Conservation (phyloP, 208 protist species). For the Sergeia podlipaevii region DNA sequence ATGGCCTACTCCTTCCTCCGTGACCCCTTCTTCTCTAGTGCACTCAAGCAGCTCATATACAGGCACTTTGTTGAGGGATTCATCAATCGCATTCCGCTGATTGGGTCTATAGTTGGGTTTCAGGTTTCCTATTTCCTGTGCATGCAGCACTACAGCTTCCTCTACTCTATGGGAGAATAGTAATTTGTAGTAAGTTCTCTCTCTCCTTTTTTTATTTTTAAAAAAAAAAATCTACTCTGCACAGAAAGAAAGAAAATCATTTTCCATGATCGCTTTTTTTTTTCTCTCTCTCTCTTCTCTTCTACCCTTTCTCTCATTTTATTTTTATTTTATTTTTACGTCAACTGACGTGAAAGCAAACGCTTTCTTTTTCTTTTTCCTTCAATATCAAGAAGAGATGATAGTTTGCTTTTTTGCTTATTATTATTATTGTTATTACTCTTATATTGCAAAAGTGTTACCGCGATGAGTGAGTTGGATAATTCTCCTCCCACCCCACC, state of each 20-base stretch:
- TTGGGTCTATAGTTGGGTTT: slow-evolving; percentile 52
- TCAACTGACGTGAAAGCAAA: too few species aligned
- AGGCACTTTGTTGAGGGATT: slow-evolving; percentile 61
- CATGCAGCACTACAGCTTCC: slow-evolving; percentile 86
- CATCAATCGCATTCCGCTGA: slow-evolving; percentile 64
- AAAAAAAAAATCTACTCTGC: too few species aligned
- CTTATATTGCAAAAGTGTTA: too few species aligned
- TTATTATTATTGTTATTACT: too few species aligned
- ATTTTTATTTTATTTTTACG: too few species aligned
- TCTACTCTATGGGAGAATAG: slow-evolving; percentile 73
- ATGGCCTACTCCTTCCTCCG: slow-evolving; percentile 47
- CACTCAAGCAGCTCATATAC: slow-evolving; percentile 67
- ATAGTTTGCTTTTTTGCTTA: too few species aligned
- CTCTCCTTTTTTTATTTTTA: neutral
- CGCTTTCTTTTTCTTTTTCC: too few species aligned
- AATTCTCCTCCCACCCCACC: too few species aligned
- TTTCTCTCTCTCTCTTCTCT: slow-evolving; percentile 7
- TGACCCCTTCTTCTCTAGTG: slow-evolving; percentile 77
- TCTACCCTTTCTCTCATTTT: neutral
- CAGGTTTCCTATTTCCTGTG: slow-evolving; percentile 70
- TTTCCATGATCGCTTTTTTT: neutral
- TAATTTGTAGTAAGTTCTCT: neutral
- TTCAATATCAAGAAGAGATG: too few species aligned
- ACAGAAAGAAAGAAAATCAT: slow-evolving; percentile 3
- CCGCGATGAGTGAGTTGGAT: too few species aligned